Conservation (phyloP, 1,139 yeast species). For the Saccharomyces hybrid region DNA sequence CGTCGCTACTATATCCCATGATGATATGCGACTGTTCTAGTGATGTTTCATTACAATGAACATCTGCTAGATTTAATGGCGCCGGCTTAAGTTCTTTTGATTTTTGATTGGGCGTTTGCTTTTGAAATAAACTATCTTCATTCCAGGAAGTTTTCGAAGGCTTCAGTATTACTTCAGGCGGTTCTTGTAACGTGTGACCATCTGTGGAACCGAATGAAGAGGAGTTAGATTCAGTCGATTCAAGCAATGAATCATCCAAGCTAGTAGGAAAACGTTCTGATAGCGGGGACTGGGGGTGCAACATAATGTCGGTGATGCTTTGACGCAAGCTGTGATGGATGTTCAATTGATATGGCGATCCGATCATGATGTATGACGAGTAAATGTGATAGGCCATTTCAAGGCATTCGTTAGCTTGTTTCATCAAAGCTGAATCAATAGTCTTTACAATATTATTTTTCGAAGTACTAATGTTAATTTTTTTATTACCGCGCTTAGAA, state of each 20-base stretch:
- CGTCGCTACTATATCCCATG: background rate
- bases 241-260: background rate
- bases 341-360: slow-evolving; percentile 66
- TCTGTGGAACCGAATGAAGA: background rate
- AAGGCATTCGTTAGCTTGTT: slow-evolving; percentile 45
- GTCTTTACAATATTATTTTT: slow-evolving; percentile 17
- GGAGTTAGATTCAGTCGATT: background rate
- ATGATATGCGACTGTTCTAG: background rate
- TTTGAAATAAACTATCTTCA: background rate
- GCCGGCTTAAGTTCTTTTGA: slow-evolving; percentile 4
- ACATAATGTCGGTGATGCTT: slow-evolving; percentile 41
- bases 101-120: background rate
- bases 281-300: slow-evolving; percentile 33
- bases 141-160: background rate
- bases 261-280: slow-evolving; percentile 4
- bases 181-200: background rate
- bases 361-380: slow-evolving; percentile 58
- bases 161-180: background rate
- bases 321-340: slow-evolving; percentile 53
- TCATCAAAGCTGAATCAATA: slow-evolving; percentile 36
- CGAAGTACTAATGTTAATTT: slow-evolving; percentile 10
- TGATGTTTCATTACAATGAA: background rate
- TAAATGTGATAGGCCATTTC: slow-evolving; percentile 57
- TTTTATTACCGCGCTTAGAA: slow-evolving; percentile 17
- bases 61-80: slow-evolving; percentile 1